Conservation (phyloP, 2,329 filamentous ascomycete genomes). For the Scytalidium lignicola region DNA sequence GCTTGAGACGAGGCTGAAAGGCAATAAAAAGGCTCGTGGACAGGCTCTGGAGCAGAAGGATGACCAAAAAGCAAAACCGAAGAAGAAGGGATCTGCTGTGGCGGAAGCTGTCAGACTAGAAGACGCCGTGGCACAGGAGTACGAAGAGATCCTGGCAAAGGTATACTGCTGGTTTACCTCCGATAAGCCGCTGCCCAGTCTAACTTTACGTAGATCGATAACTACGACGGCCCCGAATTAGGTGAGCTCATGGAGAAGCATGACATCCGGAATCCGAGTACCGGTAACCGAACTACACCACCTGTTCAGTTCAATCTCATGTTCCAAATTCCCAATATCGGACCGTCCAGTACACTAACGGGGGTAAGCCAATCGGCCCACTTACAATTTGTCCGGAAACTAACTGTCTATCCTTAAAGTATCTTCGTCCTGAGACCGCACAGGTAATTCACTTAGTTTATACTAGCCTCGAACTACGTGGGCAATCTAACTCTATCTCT, state of each 20-base stretch:
- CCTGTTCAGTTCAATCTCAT: constrained; percentile 97
- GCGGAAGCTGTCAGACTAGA: constrained; percentile 78
- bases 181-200: constrained; percentile 1
- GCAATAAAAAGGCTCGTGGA: constrained; percentile 88
- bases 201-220: constrained; percentile 64
- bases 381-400: not conserved
- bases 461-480: not conserved
- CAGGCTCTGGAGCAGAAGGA: constrained; percentile 74
- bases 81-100: constrained; percentile 80
- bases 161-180: constrained; percentile 17
- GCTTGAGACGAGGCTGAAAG: constrained; percentile 79
- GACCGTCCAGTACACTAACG: constrained; percentile 43
- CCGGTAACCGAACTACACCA: constrained; percentile 67
- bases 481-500: not conserved
- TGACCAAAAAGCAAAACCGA: constrained; percentile 67
- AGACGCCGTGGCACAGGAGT: constrained; percentile 80
- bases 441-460: constrained; percentile 42
- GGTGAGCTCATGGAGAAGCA: constrained; percentile 86
- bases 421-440: constrained; percentile 88
- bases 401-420: constrained; percentile 31
- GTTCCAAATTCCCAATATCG: constrained; percentile 90
- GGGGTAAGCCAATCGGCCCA: not conserved
- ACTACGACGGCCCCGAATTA: constrained; percentile 83
- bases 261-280: constrained; percentile 83
- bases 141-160: constrained; percentile 83